Conservation (phyloP, 2,329 filamentous ascomycete species). For the Penicillium concentricum region DNA sequence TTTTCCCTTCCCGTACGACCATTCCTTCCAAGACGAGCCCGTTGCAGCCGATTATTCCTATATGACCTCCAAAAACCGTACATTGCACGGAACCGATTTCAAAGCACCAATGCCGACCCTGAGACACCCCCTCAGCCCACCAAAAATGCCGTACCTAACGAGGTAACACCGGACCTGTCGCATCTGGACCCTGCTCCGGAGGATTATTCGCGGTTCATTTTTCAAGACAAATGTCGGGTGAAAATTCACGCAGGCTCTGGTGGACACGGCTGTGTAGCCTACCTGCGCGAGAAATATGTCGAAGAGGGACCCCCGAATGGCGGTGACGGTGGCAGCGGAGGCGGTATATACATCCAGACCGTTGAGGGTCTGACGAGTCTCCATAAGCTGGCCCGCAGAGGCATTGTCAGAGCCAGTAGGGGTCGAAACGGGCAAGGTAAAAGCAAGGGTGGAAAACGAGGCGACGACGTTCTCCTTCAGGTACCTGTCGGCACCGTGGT, state of each 20-base stretch:
- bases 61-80: slow-evolving; percentile 5
- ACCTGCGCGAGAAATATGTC: slow-evolving; percentile 86
- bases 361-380: slow-evolving; percentile 87
- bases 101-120: slow-evolving; percentile 21
- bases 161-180: slow-evolving; percentile 35
- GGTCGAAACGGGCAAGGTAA: slow-evolving; percentile 51
- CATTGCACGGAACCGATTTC: slow-evolving; percentile 15
- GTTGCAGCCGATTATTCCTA: slow-evolving; percentile 12
- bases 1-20: slow-evolving; percentile 11
- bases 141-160: slow-evolving; percentile 10
- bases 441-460: slow-evolving; percentile 65
- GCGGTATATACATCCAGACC: slow-evolving; percentile 92
- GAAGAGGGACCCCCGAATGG: slow-evolving; percentile 89
- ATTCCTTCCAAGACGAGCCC: slow-evolving; percentile 16
- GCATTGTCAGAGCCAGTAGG: slow-evolving; percentile 54
- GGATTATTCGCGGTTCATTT: slow-evolving; percentile 79
- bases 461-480: slow-evolving; percentile 81
- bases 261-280: slow-evolving; percentile 91
- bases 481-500: slow-evolving; percentile 93
- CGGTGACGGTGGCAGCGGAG: slow-evolving; percentile 88
- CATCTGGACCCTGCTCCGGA: slow-evolving; percentile 79
- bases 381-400: slow-evolving; percentile 80
- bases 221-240: slow-evolving; percentile 81
- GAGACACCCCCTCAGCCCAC: slow-evolving; percentile 4
- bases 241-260: slow-evolving; percentile 76